A percentile compares a stretch with the other conserved stretches of the same genome.
Conservation (phyloP, 2,329 filamentous ascomycete species). For the Paecilomyces dactylethromorphus region DNA sequence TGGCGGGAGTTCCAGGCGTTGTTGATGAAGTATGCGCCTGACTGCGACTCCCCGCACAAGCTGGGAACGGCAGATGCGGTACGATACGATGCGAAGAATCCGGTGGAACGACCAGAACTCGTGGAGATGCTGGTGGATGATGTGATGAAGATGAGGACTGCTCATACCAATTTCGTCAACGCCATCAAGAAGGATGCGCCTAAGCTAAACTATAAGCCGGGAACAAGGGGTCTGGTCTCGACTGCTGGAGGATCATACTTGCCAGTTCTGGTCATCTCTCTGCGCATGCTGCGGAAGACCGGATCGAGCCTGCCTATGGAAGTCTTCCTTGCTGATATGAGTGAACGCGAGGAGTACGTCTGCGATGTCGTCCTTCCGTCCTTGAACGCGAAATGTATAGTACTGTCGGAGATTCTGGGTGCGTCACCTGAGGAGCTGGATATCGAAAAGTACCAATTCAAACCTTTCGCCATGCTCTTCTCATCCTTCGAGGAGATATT, state of each 20-base stretch:
- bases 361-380: constrained; percentile 39
- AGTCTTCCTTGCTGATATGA: constrained; percentile 36
- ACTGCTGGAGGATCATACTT: constrained; percentile 39
- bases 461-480: constrained; percentile 44
- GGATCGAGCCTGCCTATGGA: constrained; percentile 40
- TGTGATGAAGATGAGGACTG: constrained; percentile 23
- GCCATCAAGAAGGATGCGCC: constrained; percentile 19
- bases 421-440: constrained; percentile 18
- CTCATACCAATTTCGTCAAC: constrained; percentile 29
- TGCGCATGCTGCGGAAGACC: constrained; percentile 40
- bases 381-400: constrained; percentile 37
- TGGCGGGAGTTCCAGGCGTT: constrained; percentile 28
- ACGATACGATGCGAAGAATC: constrained; percentile 19
- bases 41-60: constrained; percentile 20
- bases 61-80: constrained; percentile 18
- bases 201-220: constrained; percentile 25
- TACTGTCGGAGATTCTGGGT: constrained; percentile 38
- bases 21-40: constrained; percentile 24
- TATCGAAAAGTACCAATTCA: constrained; percentile 42
- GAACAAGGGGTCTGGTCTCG: constrained; percentile 39
- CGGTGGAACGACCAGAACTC: constrained; percentile 22
- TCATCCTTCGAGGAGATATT: constrained; percentile 45
- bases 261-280: constrained; percentile 37
- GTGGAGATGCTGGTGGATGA: constrained; percentile 22
- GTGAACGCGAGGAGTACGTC: constrained; percentile 36